Conservation (phyloP, 768 basidiomycete genomes). For the Udeniomyces megalosporus region DNA sequence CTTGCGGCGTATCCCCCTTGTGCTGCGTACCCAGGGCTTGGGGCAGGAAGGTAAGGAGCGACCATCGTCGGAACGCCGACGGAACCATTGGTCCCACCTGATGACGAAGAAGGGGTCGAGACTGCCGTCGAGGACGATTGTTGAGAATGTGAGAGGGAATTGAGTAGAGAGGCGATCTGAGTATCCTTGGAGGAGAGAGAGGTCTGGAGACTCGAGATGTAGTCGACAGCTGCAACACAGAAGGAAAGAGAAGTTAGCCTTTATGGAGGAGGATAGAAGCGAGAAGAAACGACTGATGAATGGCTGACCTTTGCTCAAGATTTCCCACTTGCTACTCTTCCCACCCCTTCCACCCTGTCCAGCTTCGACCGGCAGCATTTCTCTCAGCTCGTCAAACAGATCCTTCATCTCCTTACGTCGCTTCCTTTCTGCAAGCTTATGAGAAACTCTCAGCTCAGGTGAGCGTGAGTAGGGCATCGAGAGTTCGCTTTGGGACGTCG, state of each 20-base stretch:
- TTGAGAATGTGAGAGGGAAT: background rate
- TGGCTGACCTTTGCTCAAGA: constrained; percentile 41
- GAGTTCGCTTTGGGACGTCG: constrained; percentile 24
- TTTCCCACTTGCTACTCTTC: constrained; percentile 99
- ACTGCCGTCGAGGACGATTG: background rate
- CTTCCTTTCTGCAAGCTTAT: constrained; percentile 94
- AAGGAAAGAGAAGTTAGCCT: background rate
- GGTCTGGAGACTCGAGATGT: constrained; percentile 3
- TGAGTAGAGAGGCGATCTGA: constrained; percentile 2
- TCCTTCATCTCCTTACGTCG: constrained; percentile 99
- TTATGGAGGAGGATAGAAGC: background rate
- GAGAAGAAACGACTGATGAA: background rate
- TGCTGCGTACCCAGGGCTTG: too few relatives aligned
- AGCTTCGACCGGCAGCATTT: constrained; percentile 75
- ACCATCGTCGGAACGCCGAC: too few relatives aligned
- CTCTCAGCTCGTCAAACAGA: constrained; percentile 86
- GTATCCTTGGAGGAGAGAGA: background rate
- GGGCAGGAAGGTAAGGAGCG: too few relatives aligned
- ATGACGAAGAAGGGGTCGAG: background rate
- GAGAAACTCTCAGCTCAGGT: constrained; percentile 83
- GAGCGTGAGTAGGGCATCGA: constrained; percentile 76
- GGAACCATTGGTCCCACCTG: too few relatives aligned
- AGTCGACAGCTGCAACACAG: constrained; percentile 6
- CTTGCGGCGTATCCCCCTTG: too few relatives aligned
- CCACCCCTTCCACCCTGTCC: constrained; percentile 41